Conservation (phyloP, 2,329 filamentous ascomycete genomes). For the Beauveria rudraprayagi region DNA sequence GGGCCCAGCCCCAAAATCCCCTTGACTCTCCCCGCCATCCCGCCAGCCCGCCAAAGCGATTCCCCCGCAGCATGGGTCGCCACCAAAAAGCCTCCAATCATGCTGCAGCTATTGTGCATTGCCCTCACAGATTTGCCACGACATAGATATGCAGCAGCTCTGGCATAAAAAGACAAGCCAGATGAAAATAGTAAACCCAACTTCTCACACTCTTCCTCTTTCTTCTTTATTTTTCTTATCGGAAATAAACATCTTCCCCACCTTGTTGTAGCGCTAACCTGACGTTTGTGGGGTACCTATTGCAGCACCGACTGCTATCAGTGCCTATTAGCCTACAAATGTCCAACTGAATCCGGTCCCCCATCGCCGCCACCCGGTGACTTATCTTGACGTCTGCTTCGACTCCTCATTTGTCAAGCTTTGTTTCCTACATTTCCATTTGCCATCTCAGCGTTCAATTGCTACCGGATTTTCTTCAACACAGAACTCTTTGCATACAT, state of each 20-base stretch:
- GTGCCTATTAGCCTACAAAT: neutral
- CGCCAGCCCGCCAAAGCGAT: neutral
- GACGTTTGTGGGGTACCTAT: slow-evolving; percentile 1
- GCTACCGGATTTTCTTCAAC: neutral
- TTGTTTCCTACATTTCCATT: neutral
- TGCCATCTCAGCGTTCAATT: neutral
- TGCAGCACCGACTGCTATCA: neutral
- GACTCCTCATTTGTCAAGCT: neutral
- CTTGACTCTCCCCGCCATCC: neutral
- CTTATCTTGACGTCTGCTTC: neutral
- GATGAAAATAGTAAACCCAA: no score
- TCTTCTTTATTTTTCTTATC: no score
- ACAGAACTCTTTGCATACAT: neutral
- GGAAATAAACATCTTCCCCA: no score
- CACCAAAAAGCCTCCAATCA: neutral
- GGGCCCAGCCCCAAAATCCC: neutral
- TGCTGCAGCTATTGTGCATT: neutral
- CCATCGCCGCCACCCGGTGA: neutral
- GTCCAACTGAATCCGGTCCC: neutral
- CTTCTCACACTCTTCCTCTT: no score
- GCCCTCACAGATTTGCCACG: neutral
- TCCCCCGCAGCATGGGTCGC: neutral
- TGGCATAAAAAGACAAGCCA: no score
- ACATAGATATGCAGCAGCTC: no score
- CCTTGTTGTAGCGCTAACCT: neutral